Evolutionary conservation across 2,329 filamentous ascomycete genomes (phyloP).

Genomic region (Sarocladiaceae sp.): DNA sequence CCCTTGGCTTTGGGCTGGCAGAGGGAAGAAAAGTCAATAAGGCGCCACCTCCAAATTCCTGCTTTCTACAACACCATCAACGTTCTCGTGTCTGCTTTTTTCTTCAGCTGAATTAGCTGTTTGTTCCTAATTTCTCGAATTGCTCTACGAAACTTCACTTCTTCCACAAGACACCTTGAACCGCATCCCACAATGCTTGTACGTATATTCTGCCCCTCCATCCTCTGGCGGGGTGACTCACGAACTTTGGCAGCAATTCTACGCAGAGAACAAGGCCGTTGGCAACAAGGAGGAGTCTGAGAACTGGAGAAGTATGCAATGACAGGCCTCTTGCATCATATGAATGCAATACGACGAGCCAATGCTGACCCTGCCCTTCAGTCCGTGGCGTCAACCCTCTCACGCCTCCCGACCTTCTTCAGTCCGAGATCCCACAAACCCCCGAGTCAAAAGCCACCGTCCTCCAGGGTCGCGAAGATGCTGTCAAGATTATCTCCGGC

Average conservation of each 20-base stretch:
- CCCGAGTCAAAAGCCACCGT: conserved; percentile 54
- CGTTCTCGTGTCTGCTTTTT: no score
- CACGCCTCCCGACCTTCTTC: conserved; percentile 87
- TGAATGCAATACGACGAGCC: background rate
- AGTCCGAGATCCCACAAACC: conserved; percentile 76
- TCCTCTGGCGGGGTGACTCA: conserved; percentile 22
- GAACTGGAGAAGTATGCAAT: conserved; percentile 76
- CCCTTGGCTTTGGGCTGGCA: no score
- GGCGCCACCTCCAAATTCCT: no score
- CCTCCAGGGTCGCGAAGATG: conserved; percentile 54
- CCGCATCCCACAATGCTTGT: conserved; percentile 11
- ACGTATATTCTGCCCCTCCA: conserved; percentile 10
- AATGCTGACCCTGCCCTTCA: conserved; percentile 28
- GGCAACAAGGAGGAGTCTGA: conserved; percentile 69
- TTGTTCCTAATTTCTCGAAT: no score
- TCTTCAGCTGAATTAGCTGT: no score
- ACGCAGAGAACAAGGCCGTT: conserved; percentile 71
- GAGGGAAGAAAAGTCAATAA: no score
- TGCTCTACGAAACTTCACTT: no score
- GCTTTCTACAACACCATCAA: no score
- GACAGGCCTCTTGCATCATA: conserved; percentile 11
- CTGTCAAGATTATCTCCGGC: conserved; percentile 62
- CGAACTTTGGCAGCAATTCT: conserved; percentile 43
- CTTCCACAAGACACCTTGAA: background rate
- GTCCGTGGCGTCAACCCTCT: conserved; percentile 89